Conservation (phyloP, 2,329 filamentous ascomycete species). For the Arthrobotrys pseudoclavata region DNA sequence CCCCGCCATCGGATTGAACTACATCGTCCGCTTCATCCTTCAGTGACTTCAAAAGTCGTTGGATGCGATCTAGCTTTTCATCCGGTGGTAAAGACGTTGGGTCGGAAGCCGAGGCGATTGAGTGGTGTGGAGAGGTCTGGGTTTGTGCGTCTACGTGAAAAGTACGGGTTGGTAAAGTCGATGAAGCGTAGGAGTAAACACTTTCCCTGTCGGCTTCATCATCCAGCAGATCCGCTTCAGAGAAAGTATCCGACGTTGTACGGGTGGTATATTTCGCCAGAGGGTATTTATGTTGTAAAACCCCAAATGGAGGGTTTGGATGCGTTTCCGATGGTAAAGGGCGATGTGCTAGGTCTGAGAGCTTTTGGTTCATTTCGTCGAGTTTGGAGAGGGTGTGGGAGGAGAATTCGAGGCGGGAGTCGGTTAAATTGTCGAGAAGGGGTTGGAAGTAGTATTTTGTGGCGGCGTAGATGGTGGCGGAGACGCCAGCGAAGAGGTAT, state of each 20-base stretch:
- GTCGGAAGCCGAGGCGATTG: slow-evolving; percentile 65
- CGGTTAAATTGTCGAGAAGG: slow-evolving; percentile 71
- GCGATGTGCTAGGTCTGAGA: slow-evolving; percentile 68
- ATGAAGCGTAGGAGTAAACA: slow-evolving; percentile 66
- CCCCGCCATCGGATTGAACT: slow-evolving; percentile 61
- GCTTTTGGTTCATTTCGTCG: slow-evolving; percentile 69
- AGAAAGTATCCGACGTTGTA: slow-evolving; percentile 31
- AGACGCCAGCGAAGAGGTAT: slow-evolving; percentile 72
- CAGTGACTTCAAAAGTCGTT: slow-evolving; percentile 61
- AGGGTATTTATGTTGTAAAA: slow-evolving; percentile 55
- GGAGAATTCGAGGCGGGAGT: slow-evolving; percentile 71
- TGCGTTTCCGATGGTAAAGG: slow-evolving; percentile 55
- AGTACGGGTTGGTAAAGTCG: slow-evolving; percentile 78
- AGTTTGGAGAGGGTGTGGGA: slow-evolving; percentile 70
- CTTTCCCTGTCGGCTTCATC: slow-evolving; percentile 61
- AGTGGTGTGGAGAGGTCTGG: slow-evolving; percentile 75
- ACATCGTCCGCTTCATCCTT: slow-evolving; percentile 63
- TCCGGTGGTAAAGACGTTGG: slow-evolving; percentile 61
- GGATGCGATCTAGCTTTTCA: slow-evolving; percentile 62
- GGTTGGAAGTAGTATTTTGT: slow-evolving; percentile 77
- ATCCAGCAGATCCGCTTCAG: slow-evolving; percentile 65
- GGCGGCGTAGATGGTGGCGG: slow-evolving; percentile 78
- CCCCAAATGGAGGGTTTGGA: slow-evolving; percentile 55
- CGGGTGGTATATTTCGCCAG: slow-evolving; percentile 36
- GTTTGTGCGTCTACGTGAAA: slow-evolving; percentile 86